These are phyloP conservation scores for Phialophora macrospora DNA, from an alignment of 2,329 filamentous ascomycete genomes.

Conservation along the genomic window DNA sequence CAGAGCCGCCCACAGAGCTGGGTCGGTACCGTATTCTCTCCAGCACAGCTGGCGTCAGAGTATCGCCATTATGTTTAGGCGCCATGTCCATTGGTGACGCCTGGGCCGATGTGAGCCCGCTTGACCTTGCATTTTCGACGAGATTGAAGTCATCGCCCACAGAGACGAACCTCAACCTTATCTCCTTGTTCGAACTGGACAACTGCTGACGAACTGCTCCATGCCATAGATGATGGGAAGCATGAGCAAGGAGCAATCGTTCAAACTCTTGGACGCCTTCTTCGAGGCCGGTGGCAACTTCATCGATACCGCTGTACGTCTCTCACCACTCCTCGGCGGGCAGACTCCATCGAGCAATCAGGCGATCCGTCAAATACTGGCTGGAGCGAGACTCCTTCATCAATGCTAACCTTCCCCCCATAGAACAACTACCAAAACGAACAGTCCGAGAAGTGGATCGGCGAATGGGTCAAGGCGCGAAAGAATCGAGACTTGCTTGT, in stretches of 20 bases:
- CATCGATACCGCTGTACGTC: conserved; percentile 63
- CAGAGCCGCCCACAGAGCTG: conserved; percentile 63
- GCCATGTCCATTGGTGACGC: conserved; percentile 48
- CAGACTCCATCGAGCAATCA: background rate
- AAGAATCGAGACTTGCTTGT: conserved; percentile 71
- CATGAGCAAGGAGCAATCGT: conserved; percentile 66
- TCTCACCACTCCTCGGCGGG: background rate
- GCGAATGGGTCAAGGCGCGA: conserved; percentile 62
- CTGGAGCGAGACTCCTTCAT: background rate
- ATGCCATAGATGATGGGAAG: conserved; percentile 47
- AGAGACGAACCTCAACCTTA: background rate
- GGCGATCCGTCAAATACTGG: background rate
- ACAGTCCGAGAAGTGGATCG: conserved; percentile 68
- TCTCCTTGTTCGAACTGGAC: background rate
- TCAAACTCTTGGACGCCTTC: conserved; percentile 70
- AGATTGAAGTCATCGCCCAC: background rate
- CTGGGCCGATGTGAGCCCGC: conserved; percentile 40
- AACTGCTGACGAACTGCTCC: conserved; percentile 49
- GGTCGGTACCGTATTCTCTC: conserved; percentile 70
- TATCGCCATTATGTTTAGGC: conserved; percentile 64
- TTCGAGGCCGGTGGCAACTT: conserved; percentile 71
- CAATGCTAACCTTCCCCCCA: conserved; percentile 34
- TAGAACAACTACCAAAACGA: conserved; percentile 70
- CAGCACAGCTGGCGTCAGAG: conserved; percentile 67
- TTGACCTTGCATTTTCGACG: conserved; percentile 29